Base-by-base conservation (phyloP, 768 basidiomycete species). In the Podaxis mareebaensis region DNA sequence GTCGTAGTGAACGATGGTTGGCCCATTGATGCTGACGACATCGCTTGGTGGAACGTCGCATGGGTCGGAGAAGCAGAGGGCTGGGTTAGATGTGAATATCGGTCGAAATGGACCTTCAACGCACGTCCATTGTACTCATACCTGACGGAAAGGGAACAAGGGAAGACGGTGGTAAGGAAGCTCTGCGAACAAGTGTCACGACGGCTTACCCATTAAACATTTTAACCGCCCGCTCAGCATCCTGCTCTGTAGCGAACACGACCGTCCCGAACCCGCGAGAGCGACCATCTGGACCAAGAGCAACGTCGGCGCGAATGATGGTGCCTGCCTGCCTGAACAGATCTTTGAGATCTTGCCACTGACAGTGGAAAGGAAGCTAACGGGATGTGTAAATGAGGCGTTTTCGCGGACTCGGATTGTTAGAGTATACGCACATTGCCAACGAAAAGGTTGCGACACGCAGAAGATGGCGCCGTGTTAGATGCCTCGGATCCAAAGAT, bases 311-410 rank as follows among this genome's bases (percentile, higher is more conserved):
- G 24, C 96, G 87, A 39, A 95, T 78, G 59, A 99, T 91, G 20
- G 91, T 88, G 17, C 96, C 96, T 1, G 93, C 94, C 66, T 92
- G 88, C 28, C 96, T 86, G 72, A 98, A 96, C 4, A 98, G 82
- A 75, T 98, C 96, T 75, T 99, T 98, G 49, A 99, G 83, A 72
- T 99, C 96, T 75, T 98, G 96, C 96, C 96, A 99, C 77, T 95
- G 94, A 68, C 90, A 91, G 69, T 95, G 94, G 76, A 95, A 95
- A 0, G 94, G 94, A 15, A 96, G 84, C 93, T 95, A 1, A 86
- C 89, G 20, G 90, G 81, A 89, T 90, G 66, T 5, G 40, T 38
- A 59, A 64, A 38, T 62, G 33, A 62, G 51, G 38, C 38, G n/a
- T 10, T 38, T 52, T 46, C 42, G 48, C 12, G 39, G 48, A 17